Conservation (phyloP, 768 basidiomycete genomes). For the Coprinopsis strossmayeri region DNA sequence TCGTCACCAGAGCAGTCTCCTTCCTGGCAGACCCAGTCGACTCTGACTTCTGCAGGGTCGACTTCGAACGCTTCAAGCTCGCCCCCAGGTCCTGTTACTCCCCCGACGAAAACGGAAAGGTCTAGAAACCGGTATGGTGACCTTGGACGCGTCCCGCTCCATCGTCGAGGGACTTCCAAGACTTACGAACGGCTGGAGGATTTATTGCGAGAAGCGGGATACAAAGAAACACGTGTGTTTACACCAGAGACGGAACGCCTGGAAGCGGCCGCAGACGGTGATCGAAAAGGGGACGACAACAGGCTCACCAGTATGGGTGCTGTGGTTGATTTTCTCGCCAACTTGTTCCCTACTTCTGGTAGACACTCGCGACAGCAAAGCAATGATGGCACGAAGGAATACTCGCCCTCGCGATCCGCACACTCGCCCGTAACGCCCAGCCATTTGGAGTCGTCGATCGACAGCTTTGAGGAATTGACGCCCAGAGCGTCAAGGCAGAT, state of each 20-base stretch:
- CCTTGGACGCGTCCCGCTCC: conserved; percentile 65
- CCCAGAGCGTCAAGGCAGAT: conserved; percentile 13
- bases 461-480: conserved; percentile 25
- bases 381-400: conserved; percentile 1
- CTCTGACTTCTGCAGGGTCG: background rate
- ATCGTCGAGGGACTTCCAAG: conserved; percentile 71
- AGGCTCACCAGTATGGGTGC: conserved; percentile 46
- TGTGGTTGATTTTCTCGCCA: conserved; percentile 62
- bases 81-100: conserved; percentile 35
- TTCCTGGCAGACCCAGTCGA: conserved; percentile 1
- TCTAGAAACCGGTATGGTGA: conserved; percentile 47
- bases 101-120: conserved; percentile 34
- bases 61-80: conserved; percentile 32
- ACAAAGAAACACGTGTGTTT: conserved; percentile 87
- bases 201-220: conserved; percentile 80
- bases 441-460: conserved; percentile 27
- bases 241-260: conserved; percentile 73
- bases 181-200: conserved; percentile 84
- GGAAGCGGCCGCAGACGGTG: conserved; percentile 19
- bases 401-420: conserved; percentile 6
- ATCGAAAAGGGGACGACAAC: conserved; percentile 23
- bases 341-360: conserved; percentile 41
- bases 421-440: conserved; percentile 10
- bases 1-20: conserved; percentile 2
- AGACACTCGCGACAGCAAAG: conserved; percentile 12